Conservation (phyloP, 176 grass and related monocot genomes). For the Eragrostis nindensis region DNA sequence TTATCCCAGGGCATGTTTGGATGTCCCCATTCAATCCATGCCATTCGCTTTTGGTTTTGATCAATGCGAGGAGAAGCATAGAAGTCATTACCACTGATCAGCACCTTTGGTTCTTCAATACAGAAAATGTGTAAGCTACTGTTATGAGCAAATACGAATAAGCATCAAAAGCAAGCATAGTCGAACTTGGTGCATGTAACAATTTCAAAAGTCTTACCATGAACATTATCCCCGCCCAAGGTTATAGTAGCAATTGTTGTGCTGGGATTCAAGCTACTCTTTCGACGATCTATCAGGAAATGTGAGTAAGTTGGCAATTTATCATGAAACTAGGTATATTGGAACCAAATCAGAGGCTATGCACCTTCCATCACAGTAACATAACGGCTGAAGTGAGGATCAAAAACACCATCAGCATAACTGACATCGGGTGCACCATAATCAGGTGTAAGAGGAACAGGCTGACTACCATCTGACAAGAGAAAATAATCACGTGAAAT, state of each 20-base stretch:
- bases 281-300: slow-evolving; percentile 66
- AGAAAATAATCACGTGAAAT: slow-evolving; percentile 36
- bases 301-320: slow-evolving; percentile 36
- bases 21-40: slow-evolving; percentile 95
- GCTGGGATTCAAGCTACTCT: slow-evolving; percentile 71
- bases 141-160: background rate
- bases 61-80: slow-evolving; percentile 97
- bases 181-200: slow-evolving; percentile 19
- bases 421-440: slow-evolving; percentile 65
- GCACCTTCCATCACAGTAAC: slow-evolving; percentile 92
- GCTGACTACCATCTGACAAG: slow-evolving; percentile 51
- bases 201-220: slow-evolving; percentile 60
- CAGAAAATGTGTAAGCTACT: slow-evolving; percentile 31
- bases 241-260: slow-evolving; percentile 71
- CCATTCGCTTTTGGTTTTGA: slow-evolving; percentile 66
- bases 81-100: slow-evolving; percentile 83
- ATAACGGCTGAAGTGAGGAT: slow-evolving; percentile 85
- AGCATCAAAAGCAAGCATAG: slow-evolving; percentile 31
- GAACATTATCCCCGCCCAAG: slow-evolving; percentile 39
- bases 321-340: slow-evolving; percentile 4
- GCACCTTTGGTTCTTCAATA: slow-evolving; percentile 81
- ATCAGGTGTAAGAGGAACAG: slow-evolving; percentile 83
- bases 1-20: slow-evolving; percentile 98
- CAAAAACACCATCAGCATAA: slow-evolving; percentile 96
- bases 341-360: slow-evolving; percentile 19